A percentile compares a stretch with the other conserved stretches of the same genome.
phyloP scores from a whole-genome alignment of 495 filamentous ascomycete species.

The Aspergillus taichungensis region DNA sequence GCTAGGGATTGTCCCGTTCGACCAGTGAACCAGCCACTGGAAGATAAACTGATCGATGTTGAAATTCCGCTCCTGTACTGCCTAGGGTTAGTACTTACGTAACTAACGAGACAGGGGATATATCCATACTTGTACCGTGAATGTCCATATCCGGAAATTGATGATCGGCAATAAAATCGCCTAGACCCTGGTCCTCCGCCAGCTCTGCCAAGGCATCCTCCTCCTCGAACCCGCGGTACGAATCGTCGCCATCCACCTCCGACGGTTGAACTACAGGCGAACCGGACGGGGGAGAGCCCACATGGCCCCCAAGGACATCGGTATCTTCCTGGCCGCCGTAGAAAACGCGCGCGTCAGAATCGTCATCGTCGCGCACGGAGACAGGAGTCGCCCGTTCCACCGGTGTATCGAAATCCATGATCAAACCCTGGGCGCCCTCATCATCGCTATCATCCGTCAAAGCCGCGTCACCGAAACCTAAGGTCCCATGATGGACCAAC shows the following conservation, averaged over 20 bases:
- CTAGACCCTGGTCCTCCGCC: too few species aligned
- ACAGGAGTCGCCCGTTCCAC: slow-evolving; percentile 10
- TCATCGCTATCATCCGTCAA: slow-evolving; percentile 15
- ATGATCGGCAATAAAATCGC: slow-evolving; percentile 1
- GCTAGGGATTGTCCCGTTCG: slow-evolving; percentile 12
- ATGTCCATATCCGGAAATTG: slow-evolving; percentile 24
- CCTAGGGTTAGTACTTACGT: slow-evolving; percentile 5
- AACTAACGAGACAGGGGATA: neutral
- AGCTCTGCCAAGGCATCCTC: neutral
- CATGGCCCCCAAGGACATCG: slow-evolving; percentile 10
- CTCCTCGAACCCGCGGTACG: slow-evolving; percentile 21
- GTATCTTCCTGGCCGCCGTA: slow-evolving; percentile 25
- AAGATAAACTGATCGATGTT: slow-evolving; percentile 38
- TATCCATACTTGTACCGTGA: slow-evolving; percentile 29
- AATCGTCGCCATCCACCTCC: slow-evolving; percentile 29
- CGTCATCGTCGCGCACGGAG: slow-evolving; percentile 16
- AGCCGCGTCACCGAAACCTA: slow-evolving; percentile 4
- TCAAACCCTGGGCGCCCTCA: slow-evolving; percentile 15
- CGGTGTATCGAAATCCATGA: slow-evolving; percentile 22
- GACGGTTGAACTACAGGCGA: slow-evolving; percentile 3
- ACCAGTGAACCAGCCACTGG: slow-evolving; percentile 29
- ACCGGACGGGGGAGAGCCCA: neutral
- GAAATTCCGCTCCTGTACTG: slow-evolving; percentile 32
- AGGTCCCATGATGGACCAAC: slow-evolving; percentile 11
- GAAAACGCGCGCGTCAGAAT: slow-evolving; percentile 28